Percentiles rank a stretch among this genome's conserved stretches.
Evolutionary conservation across 164 flowering plant genomes (phyloP).

Genomic region (Aristolochia fimbriata): DNA sequence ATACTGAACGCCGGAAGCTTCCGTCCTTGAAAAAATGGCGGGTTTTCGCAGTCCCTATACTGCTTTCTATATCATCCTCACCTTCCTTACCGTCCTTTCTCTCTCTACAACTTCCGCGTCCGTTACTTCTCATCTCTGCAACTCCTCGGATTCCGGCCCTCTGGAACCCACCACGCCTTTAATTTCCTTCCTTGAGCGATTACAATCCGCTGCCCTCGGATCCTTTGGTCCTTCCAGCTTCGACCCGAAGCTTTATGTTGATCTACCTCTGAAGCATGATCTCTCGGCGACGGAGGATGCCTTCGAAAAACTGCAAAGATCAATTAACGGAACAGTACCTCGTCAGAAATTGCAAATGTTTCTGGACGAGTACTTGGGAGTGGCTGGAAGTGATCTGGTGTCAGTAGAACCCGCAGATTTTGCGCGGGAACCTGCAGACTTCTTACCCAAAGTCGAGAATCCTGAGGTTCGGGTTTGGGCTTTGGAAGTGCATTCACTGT

Average conservation of each 20-base stretch:
- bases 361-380: slow-evolving; percentile 29
- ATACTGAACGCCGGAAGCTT: too few species aligned
- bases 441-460: slow-evolving; percentile 51
- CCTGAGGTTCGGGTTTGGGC: slow-evolving; percentile 66
- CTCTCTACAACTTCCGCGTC: too few species aligned
- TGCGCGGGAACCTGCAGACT: slow-evolving; percentile 43
- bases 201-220: slow-evolving; percentile 50
- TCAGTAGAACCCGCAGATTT: slow-evolving; percentile 48
- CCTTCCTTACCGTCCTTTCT: too few species aligned
- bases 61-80: too few species aligned
- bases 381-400: slow-evolving; percentile 65
- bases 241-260: slow-evolving; percentile 73
- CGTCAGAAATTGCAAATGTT: slow-evolving; percentile 30
- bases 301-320: slow-evolving; percentile 29
- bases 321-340: slow-evolving; percentile 30
- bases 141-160: slow-evolving; percentile 8
- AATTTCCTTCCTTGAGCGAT: slow-evolving; percentile 39
- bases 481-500: slow-evolving; percentile 61
- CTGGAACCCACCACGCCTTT: slow-evolving; percentile 31
- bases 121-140: not conserved
- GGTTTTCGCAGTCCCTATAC: too few species aligned
- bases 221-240: slow-evolving; percentile 36
- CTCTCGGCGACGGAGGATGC: slow-evolving; percentile 30
- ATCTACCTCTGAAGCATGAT: slow-evolving; percentile 45
- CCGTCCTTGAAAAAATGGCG: too few species aligned